These are phyloP conservation scores for Edaphochlamys debaryana DNA, from an alignment of 139 green algal genomes.

Conservation along the genomic window DNA sequence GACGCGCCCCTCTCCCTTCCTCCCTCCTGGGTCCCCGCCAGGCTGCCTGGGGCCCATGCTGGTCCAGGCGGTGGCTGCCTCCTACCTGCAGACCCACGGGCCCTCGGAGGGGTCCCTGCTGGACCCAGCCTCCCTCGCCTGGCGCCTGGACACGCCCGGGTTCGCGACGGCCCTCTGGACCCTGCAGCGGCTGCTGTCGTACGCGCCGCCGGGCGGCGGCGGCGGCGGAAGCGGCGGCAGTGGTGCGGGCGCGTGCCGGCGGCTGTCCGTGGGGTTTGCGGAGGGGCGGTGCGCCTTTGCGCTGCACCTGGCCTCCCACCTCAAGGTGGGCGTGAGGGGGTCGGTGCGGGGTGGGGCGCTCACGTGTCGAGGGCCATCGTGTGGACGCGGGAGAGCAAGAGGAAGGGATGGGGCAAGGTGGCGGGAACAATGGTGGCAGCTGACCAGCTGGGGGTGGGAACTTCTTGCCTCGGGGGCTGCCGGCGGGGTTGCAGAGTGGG, in stretches of 20 bases:
- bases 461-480: no score
- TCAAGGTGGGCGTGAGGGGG: background rate
- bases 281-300: conserved; percentile 33
- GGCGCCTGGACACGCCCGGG: conserved; percentile 1
- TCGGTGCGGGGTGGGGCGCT: no score
- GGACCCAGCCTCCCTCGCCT: background rate
- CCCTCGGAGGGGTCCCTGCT: background rate
- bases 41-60: conserved; percentile 19
- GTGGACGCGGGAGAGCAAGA: no score
- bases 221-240: background rate
- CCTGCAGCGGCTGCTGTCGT: conserved; percentile 33
- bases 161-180: conserved; percentile 5
- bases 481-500: no score
- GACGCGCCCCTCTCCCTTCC: no score
- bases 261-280: background rate
- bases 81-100: conserved; percentile 31
- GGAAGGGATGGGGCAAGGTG: no score
- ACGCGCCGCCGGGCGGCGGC: background rate
- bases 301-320: conserved; percentile 8
- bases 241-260: background rate
- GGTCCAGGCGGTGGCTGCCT: conserved; percentile 12
- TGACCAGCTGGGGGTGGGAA: no score
- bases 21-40: no score
- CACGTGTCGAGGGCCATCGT: no score
- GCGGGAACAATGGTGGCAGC: no score